Evolutionary conservation across 202 grass and related monocot species (phyloP).

Genomic region (Setaria italica): DNA sequence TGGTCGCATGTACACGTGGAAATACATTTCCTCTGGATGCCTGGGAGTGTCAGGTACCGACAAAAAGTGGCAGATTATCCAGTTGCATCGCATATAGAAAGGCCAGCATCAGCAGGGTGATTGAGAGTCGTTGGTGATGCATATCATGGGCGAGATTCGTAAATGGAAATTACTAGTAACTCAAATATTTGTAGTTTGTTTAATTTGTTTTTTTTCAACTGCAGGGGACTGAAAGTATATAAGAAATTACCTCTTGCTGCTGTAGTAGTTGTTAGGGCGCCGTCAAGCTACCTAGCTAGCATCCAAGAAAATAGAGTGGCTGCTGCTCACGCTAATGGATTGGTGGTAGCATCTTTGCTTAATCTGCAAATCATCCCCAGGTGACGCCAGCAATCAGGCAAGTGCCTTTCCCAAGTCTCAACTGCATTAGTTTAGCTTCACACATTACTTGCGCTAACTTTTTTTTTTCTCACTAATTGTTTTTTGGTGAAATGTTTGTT

Average conservation of each 20-base stretch:
- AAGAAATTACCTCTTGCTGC: background rate
- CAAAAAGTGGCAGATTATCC: background rate
- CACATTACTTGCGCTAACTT: background rate
- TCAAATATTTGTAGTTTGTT: background rate
- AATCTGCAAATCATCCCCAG: constrained; percentile 33
- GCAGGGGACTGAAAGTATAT: background rate
- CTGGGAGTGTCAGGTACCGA: background rate
- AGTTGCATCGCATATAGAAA: background rate
- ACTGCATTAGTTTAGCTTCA: background rate
- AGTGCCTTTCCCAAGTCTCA: background rate
- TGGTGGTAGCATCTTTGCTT: constrained; percentile 37
- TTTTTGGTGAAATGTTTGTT: background rate
- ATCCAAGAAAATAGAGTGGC: constrained; percentile 7
- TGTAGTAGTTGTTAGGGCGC: background rate
- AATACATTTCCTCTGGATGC: no score
- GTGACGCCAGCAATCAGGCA: constrained; percentile 17
- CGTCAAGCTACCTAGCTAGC: constrained; percentile 17
- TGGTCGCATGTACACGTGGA: no score
- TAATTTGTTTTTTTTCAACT: background rate
- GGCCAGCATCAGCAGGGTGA: no score
- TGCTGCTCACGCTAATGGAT: constrained; percentile 29
- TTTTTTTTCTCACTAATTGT: background rate
- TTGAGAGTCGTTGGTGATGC: background rate
- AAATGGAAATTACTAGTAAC: no score
- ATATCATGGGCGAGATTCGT: background rate